Evolutionary conservation across 1,284 basidiomycete species (phyloP).

Genomic region (Irpex lacteus): DNA sequence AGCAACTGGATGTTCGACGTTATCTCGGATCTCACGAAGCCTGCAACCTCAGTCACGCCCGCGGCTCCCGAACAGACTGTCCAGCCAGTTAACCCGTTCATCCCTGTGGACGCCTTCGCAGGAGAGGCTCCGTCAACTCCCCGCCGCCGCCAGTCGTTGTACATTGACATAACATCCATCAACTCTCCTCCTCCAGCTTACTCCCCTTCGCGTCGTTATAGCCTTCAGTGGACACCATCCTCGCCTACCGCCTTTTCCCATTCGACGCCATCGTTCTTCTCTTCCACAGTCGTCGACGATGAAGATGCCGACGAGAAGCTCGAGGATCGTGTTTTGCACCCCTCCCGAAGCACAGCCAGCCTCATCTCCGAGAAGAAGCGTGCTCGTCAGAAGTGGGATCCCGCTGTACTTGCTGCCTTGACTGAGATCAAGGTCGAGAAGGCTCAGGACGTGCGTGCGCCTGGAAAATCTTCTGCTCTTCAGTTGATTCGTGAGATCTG

Average conservation of each 20-base stretch:
- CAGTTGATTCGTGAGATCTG: constrained; percentile 59
- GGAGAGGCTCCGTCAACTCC: constrained; percentile 17
- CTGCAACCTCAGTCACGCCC: constrained; percentile 18
- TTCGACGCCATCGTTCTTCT: constrained; percentile 29
- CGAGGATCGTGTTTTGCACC: constrained; percentile 19
- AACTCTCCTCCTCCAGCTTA: constrained; percentile 24
- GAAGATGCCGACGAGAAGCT: constrained; percentile 35
- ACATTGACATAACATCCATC: constrained; percentile 29
- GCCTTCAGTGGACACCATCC: constrained; percentile 62
- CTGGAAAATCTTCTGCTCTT: constrained; percentile 37
- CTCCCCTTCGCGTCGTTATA: constrained; percentile 39
- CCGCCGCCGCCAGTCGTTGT: constrained; percentile 28
- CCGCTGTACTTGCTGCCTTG: constrained; percentile 30
- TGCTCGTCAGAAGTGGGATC: constrained; percentile 37
- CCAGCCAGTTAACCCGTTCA: constrained; percentile 34
- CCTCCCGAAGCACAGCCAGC: constrained; percentile 15
- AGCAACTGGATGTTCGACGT: constrained; percentile 81
- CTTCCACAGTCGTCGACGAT: constrained; percentile 30
- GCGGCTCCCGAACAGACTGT: constrained; percentile 13
- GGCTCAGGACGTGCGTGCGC: constrained; percentile 13
- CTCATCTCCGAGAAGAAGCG: constrained; percentile 25
- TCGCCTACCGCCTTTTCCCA: constrained; percentile 34
- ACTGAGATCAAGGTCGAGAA: constrained; percentile 34
- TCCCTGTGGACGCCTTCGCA: constrained; percentile 33
- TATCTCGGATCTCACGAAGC: constrained; percentile 59